These are phyloP conservation scores for Blastocystis sp. DNA, from an alignment of 352 stramenopile species.

Conservation along the genomic window DNA sequence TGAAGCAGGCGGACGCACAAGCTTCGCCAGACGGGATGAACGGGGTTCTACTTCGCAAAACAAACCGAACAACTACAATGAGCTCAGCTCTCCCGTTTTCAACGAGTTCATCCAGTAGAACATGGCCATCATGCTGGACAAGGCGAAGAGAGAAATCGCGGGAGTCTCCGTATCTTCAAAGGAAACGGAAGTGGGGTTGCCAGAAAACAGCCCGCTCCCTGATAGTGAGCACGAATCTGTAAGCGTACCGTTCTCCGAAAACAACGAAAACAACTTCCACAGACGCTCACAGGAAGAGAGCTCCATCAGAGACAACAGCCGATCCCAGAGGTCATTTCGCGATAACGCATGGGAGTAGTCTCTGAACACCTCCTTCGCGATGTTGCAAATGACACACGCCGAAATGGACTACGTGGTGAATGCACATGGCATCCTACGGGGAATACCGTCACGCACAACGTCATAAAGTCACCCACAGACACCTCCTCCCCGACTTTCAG, in stretches of 20 bases:
- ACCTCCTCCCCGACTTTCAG: neutral
- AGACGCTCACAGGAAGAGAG: neutral
- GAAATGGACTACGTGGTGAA: neutral
- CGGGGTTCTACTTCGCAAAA: neutral
- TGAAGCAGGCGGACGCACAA: neutral
- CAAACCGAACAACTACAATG: neutral
- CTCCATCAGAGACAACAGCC: neutral
- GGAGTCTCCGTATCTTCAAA: too few species aligned
- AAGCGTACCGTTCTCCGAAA: neutral
- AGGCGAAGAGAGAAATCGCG: neutral
- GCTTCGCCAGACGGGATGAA: neutral
- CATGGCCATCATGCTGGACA: neutral
- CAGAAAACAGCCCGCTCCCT: too few species aligned
- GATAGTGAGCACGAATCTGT: too few species aligned
- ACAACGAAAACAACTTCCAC: neutral
- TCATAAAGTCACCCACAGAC: neutral
- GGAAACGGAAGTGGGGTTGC: too few species aligned
- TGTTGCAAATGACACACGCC: neutral
- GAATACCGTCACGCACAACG: neutral
- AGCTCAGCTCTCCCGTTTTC: neutral
- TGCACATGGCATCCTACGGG: neutral
- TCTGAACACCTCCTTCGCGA: neutral
- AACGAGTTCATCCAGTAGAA: neutral
- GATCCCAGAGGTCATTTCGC: conserved; percentile 9
- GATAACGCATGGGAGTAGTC: neutral